phyloP scores from a whole-genome alignment of 176 grass and related monocot genomes.

The Chrysopogon serrulatus region DNA sequence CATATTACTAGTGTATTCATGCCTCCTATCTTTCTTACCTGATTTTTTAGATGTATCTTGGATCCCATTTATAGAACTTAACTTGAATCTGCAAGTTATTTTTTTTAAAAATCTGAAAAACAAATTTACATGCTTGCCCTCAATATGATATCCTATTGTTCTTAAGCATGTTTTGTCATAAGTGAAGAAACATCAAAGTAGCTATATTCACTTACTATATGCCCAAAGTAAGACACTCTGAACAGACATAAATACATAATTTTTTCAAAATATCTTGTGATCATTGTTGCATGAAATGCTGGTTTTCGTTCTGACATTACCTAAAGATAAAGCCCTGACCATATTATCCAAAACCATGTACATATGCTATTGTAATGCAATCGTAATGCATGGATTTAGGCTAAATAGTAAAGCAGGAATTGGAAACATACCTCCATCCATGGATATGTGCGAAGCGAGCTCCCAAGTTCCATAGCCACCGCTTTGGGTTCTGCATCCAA shows the following conservation, averaged over 20 bases:
- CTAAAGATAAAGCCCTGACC: not conserved
- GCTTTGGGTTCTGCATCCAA: conserved; percentile 52
- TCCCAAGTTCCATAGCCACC: conserved; percentile 77
- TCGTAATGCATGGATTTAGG: not conserved
- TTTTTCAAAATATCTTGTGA: not conserved
- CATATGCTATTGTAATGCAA: not conserved
- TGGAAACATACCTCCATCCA: conserved; percentile 58
- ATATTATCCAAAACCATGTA: not conserved
- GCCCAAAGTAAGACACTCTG: not conserved
- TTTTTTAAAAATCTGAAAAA: not conserved
- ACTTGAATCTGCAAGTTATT: not conserved
- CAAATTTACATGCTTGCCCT: not conserved
- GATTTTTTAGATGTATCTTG: not conserved
- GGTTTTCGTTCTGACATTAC: not conserved
- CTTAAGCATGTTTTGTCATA: not conserved
- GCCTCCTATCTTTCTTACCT: not conserved
- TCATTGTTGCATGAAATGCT: not conserved
- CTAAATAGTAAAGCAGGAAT: not conserved
- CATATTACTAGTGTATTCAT: not conserved
- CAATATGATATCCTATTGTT: not conserved
- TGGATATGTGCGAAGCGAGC: conserved; percentile 56
- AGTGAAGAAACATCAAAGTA: not conserved
- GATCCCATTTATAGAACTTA: not conserved
- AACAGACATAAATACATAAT: not conserved
- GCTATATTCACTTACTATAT: not conserved